Percentiles rank a stretch among this genome's conserved stretches.
Evolutionary conservation across 495 filamentous ascomycete genomes (phyloP).

Genomic region (Penicillium bovifimosum): DNA sequence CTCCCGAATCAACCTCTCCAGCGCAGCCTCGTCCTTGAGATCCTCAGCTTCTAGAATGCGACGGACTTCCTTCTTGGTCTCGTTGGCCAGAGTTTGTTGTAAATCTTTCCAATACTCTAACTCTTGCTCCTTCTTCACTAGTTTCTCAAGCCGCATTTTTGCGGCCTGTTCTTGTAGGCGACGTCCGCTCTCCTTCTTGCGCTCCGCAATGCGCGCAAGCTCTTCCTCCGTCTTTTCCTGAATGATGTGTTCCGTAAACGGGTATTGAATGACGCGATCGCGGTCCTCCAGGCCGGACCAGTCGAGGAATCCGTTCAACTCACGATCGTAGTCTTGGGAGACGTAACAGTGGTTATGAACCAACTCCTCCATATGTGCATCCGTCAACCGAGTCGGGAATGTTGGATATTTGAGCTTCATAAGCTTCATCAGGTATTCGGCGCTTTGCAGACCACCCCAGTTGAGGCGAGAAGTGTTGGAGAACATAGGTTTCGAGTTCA

Average conservation of each 20-base stretch:
- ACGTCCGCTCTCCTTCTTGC: constrained; percentile 86
- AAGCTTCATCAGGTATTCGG: constrained; percentile 86
- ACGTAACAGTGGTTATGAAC: constrained; percentile 88
- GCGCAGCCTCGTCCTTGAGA: constrained; percentile 77
- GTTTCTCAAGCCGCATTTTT: constrained; percentile 89
- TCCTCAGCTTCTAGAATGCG: constrained; percentile 84
- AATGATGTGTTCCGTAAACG: constrained; percentile 84
- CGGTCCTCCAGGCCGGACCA: constrained; percentile 86
- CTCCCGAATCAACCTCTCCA: constrained; percentile 77
- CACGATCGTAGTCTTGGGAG: constrained; percentile 71
- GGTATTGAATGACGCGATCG: constrained; percentile 84
- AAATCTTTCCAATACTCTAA: constrained; percentile 88
- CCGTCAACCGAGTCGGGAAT: constrained; percentile 77
- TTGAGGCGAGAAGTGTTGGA: constrained; percentile 82
- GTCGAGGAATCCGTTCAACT: constrained; percentile 69
- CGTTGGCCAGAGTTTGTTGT: constrained; percentile 57
- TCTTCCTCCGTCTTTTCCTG: constrained; percentile 91
- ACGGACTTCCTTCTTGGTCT: constrained; percentile 83
- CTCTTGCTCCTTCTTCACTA: constrained; percentile 93
- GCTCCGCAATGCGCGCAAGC: constrained; percentile 77
- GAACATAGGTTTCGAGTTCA: constrained; percentile 76
- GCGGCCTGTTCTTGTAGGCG: constrained; percentile 93
- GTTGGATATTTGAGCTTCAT: constrained; percentile 88
- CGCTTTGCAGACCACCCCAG: constrained; percentile 86
- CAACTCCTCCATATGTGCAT: constrained; percentile 79